A percentile compares a stretch with the other conserved stretches of the same genome.
phyloP scores from a whole-genome alignment of 345 rosid species.

The Arabis alpina region DNA sequence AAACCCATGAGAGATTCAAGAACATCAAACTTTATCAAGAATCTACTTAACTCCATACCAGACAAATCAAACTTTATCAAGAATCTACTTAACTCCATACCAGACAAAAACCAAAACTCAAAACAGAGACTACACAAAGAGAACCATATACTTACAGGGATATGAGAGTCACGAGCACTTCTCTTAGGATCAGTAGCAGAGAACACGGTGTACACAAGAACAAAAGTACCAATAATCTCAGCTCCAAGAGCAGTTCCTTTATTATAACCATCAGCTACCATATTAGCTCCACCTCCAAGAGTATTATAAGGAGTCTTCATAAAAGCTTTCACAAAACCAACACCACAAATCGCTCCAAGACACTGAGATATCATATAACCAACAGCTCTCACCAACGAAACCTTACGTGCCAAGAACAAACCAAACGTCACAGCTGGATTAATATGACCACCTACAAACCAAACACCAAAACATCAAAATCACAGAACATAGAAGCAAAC shows the following conservation, averaged over 20 bases:
- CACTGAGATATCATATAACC: constrained; percentile 81
- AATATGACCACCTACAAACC: constrained; percentile 66
- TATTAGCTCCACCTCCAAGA: constrained; percentile 76
- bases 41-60: no score
- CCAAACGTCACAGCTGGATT: constrained; percentile 96
- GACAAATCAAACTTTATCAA: no score
- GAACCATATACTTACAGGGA: constrained; percentile 60
- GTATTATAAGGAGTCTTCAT: constrained; percentile 57
- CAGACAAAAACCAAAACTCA: no score
- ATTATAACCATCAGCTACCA: constrained; percentile 56
- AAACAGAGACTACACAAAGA: no score
- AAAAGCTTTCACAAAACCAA: constrained; percentile 83
- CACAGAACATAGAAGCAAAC: not conserved
- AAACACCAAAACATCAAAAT: not conserved
- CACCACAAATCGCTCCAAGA: constrained; percentile 85
- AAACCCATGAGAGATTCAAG: no score
- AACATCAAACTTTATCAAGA: no score
- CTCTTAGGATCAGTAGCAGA: constrained; percentile 96
- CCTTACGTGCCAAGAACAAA: constrained; percentile 76
- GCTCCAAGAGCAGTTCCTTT: constrained; percentile 68
- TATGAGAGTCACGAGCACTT: constrained; percentile 88
- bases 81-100: no score
- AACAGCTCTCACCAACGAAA: constrained; percentile 72
- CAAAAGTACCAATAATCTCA: constrained; percentile 89
- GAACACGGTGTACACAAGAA: constrained; percentile 90